Base-by-base conservation (phyloP, 768 basidiomycete species). In the Hypsizygus marmoreus region DNA sequence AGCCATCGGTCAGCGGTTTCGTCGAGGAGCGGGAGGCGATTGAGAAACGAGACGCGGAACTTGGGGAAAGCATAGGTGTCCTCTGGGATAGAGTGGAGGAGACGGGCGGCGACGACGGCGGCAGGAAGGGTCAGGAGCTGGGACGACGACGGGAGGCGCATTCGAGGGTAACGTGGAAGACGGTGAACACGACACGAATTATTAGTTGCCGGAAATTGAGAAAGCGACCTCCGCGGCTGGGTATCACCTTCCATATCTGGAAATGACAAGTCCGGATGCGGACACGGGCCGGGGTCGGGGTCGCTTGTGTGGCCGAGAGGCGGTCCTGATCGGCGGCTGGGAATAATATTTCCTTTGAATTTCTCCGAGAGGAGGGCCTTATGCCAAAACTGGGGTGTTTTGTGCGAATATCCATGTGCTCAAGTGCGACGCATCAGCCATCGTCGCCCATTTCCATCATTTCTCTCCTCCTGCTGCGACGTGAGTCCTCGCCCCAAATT, bases 41-140 rank as follows among this genome's bases (percentile, higher is more conserved):
- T 88, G 59, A 93, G 79, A 65, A 89, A 93, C 30, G 82, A 69
- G 49, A 93, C 84, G 31, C 80, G 77, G 61, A 81, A 87, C 62
- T 93, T 93, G 53, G 91, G 91, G 61, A 85, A 91, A 0, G 91
- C 84, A 63, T 82, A 79, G 12, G 82, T 72, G 57, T 93, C 91
- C 56, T 91, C 86, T 22, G 91, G 89, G 35, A 90, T 74, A 7
- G 85, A 81, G 59, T 89, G 83, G 22, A 84, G 62, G n/a, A 81
- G 53, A 40, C 75, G 72, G 30, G 76, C 66, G 31, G 66, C 59
- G 40, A 47, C 47, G 45, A 63, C 35, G 55, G 53, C 47, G 53
- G 58, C 57, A 42, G 57, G 63, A 54, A 63, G 59, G 54, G 57
- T 62, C 62, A 55, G 56, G 66, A 62, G 58, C 54, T 59, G 50